Evolutionary conservation across 371 early-diverging fungal species (phyloP).

Genomic region (Conidiobolus incongruus): DNA sequence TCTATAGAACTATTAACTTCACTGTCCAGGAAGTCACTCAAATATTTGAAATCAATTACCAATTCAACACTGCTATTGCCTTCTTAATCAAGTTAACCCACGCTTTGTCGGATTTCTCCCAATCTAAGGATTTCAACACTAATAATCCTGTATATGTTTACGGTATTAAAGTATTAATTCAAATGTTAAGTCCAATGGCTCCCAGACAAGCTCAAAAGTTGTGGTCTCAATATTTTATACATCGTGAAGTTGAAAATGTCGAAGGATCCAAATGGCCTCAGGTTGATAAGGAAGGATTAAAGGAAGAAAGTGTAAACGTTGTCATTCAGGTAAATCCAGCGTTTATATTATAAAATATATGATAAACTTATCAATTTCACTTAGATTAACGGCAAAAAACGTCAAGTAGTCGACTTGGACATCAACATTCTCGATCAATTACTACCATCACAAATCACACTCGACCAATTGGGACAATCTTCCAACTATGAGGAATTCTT

Average conservation of each 20-base stretch:
- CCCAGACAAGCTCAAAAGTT: slow-evolving; percentile 52
- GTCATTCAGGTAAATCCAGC: slow-evolving; percentile 37
- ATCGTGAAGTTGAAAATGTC: slow-evolving; percentile 3
- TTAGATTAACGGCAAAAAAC: slow-evolving; percentile 6
- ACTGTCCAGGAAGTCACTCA: slow-evolving; percentile 22
- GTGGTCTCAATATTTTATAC: slow-evolving; percentile 20
- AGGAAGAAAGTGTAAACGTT: slow-evolving; percentile 21
- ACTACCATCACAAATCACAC: too few species aligned
- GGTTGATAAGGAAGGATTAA: slow-evolving; percentile 23
- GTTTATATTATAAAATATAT: too few species aligned
- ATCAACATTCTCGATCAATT: too few species aligned
- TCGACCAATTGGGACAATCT: too few species aligned
- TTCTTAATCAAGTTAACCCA: slow-evolving; percentile 66
- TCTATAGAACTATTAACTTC: slow-evolving; percentile 19
- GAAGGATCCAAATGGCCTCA: slow-evolving; percentile 40
- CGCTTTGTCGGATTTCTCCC: slow-evolving; percentile 12
- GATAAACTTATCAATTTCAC: too few species aligned
- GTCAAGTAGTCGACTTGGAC: background rate
- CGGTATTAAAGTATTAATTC: slow-evolving; percentile 29
- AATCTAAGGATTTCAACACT: background rate
- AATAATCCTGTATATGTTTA: slow-evolving; percentile 18
- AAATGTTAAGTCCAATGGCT: slow-evolving; percentile 54
- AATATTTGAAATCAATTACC: slow-evolving; percentile 25
- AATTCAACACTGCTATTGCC: slow-evolving; percentile 61
- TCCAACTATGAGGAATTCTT: too few species aligned